A percentile compares a stretch with the other conserved stretches of the same genome.
These are phyloP conservation scores for Diplocarpon rosae DNA, from an alignment of 2,329 filamentous ascomycete genomes.

Conservation along the genomic window DNA sequence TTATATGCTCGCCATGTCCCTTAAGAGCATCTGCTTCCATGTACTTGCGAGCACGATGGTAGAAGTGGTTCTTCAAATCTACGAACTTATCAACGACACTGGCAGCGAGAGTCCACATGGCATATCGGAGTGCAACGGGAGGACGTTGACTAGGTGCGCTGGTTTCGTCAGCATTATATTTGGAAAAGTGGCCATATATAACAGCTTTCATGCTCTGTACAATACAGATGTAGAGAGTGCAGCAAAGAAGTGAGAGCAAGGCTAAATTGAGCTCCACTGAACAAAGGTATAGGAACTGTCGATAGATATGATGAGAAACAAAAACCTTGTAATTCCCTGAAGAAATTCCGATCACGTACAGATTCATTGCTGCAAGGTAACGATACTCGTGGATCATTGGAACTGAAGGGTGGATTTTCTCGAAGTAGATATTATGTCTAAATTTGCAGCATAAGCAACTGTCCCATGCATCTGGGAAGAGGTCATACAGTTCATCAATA, in stretches of 20 bases:
- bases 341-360: constrained; percentile 35
- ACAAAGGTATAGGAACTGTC: too few relatives aligned
- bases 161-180: background rate
- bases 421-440: constrained; percentile 77
- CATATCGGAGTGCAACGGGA: constrained; percentile 80
- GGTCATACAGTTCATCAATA: constrained; percentile 65
- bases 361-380: constrained; percentile 79
- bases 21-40: constrained; percentile 82
- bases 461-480: background rate
- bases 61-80: constrained; percentile 76
- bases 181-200: background rate
- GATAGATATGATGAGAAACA: too few relatives aligned
- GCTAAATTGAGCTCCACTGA: too few relatives aligned
- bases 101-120: constrained; percentile 92
- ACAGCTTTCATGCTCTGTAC: too few relatives aligned
- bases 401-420: constrained; percentile 74
- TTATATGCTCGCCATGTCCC: constrained; percentile 80
- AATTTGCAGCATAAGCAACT: constrained; percentile 5
- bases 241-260: too few relatives aligned
- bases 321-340: too few relatives aligned
- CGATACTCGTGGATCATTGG: constrained; percentile 86
- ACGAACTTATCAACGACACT: constrained; percentile 73
- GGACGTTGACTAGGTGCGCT: constrained; percentile 75
- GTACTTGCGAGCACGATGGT: constrained; percentile 81
- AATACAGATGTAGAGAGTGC: too few relatives aligned